Evolutionary conservation across 108 stramenopile genomes (phyloP).

Genomic region (Discostella pseudostelligera): DNA sequence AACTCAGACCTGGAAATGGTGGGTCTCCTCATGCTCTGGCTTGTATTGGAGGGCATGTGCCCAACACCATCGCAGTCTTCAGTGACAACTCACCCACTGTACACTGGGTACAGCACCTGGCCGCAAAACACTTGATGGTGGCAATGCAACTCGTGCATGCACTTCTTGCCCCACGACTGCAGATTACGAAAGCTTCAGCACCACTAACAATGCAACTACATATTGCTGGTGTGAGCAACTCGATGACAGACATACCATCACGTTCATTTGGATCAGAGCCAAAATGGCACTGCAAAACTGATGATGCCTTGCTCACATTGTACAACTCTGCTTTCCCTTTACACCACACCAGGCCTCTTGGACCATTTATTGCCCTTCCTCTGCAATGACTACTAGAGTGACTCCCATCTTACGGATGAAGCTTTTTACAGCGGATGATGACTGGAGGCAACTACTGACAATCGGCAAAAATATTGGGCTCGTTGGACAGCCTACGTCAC

Average conservation of each 20-base stretch:
- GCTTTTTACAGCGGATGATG: slow-evolving; percentile 10
- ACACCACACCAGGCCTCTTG: slow-evolving; percentile 18
- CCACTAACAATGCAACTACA: slow-evolving; percentile 10
- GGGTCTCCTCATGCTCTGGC: slow-evolving; percentile 13
- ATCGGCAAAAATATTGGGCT: slow-evolving; percentile 12
- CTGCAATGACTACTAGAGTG: slow-evolving; percentile 3
- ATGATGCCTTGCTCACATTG: slow-evolving; percentile 3
- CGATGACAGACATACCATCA: slow-evolving; percentile 10
- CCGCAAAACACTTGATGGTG: neutral
- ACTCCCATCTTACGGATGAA: slow-evolving; percentile 14
- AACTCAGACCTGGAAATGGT: slow-evolving; percentile 44
- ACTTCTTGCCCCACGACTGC: neutral
- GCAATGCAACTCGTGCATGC: slow-evolving; percentile 1
- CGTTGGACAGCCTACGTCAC: slow-evolving; percentile 1
- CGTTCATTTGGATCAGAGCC: slow-evolving; percentile 16
- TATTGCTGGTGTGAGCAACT: slow-evolving; percentile 3
- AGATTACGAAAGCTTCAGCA: neutral
- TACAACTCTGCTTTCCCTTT: slow-evolving; percentile 7
- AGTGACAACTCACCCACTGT: slow-evolving; percentile 24
- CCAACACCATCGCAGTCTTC: neutral
- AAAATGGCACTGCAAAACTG: slow-evolving; percentile 3
- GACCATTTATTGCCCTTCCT: slow-evolving; percentile 4
- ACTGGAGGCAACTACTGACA: slow-evolving; percentile 10
- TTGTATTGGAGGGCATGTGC: slow-evolving; percentile 4
- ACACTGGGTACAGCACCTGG: slow-evolving; percentile 6